Conservation (phyloP, 495 filamentous ascomycete genomes). For the Daldinia decipiens region DNA sequence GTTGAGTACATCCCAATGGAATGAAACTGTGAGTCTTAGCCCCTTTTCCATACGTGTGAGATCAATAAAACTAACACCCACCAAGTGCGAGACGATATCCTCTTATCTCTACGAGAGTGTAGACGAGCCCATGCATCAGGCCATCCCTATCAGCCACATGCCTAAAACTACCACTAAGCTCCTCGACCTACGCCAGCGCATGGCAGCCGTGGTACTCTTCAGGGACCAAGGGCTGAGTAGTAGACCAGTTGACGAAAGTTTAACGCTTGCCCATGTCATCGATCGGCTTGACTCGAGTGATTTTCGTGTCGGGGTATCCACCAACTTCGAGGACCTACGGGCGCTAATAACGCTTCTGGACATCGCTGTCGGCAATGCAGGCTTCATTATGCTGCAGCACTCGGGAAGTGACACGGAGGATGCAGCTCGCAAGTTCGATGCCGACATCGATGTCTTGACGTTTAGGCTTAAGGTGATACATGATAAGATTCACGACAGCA, state of each 20-base stretch:
- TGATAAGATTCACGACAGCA: slow-evolving; percentile 76
- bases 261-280: slow-evolving; percentile 63
- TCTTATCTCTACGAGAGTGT: slow-evolving; percentile 62
- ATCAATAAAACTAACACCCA: slow-evolving; percentile 28
- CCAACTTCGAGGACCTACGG: slow-evolving; percentile 73
- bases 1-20: slow-evolving; percentile 31
- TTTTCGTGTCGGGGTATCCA: slow-evolving; percentile 52
- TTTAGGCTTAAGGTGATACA: slow-evolving; percentile 71
- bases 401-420: slow-evolving; percentile 40
- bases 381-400: slow-evolving; percentile 38
- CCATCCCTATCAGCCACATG: slow-evolving; percentile 68
- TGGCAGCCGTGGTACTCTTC: slow-evolving; percentile 78
- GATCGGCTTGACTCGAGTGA: slow-evolving; percentile 60
- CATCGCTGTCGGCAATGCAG: slow-evolving; percentile 74
- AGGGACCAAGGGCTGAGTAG: slow-evolving; percentile 59
- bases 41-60: neutral
- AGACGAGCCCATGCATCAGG: slow-evolving; percentile 63
- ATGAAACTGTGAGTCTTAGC: slow-evolving; percentile 44
- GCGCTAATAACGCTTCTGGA: slow-evolving; percentile 74
- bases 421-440: slow-evolving; percentile 68
- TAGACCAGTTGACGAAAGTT: slow-evolving; percentile 54
- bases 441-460: slow-evolving; percentile 72
- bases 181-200: slow-evolving; percentile 72
- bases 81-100: slow-evolving; percentile 65
- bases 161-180: slow-evolving; percentile 63